Evolutionary conservation across 2,329 filamentous ascomycete genomes (phyloP).

Genomic region (Helotiales sp.): DNA sequence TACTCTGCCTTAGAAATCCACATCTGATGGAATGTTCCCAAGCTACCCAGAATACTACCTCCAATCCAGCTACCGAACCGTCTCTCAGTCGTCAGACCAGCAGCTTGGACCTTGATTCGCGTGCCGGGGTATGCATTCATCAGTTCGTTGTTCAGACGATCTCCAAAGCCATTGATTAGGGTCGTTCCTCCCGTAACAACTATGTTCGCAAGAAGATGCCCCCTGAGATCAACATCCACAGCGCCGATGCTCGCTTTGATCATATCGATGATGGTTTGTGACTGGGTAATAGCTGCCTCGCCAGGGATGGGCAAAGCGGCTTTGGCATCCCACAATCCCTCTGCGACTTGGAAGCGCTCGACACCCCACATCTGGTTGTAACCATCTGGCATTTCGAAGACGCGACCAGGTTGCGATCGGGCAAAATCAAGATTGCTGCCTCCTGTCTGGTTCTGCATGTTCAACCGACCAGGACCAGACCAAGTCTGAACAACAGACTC

Average conservation of each 20-base stretch:
- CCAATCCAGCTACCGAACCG: conserved; percentile 96
- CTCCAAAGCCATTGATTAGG: conserved; percentile 88
- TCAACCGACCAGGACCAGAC: conserved; percentile 76
- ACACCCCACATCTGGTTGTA: conserved; percentile 94
- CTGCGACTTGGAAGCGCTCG: conserved; percentile 83
- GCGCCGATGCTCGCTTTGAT: conserved; percentile 77
- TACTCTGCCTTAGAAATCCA: conserved; percentile 99
- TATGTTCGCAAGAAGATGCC: conserved; percentile 83
- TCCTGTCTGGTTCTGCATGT: conserved; percentile 53
- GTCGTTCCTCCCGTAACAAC: conserved; percentile 90
- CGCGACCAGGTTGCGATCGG: conserved; percentile 74
- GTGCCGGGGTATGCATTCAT: conserved; percentile 81
- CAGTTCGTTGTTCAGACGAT: conserved; percentile 86
- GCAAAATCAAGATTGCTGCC: conserved; percentile 75
- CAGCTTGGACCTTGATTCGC: conserved; percentile 85
- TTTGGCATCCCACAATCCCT: conserved; percentile 89
- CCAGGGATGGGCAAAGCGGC: conserved; percentile 64
- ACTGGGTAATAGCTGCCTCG: conserved; percentile 60
- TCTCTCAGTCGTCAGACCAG: conserved; percentile 83
- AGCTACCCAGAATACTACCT: conserved; percentile 89
- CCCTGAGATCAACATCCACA: conserved; percentile 87
- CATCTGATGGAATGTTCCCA: conserved; percentile 99
- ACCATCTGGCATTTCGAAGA: conserved; percentile 97
- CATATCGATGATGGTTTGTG: conserved; percentile 82
- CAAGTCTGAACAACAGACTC: conserved; percentile 96